Conservation (phyloP, 2,329 filamentous ascomycete genomes). For the Exophiala xenobiotica region DNA sequence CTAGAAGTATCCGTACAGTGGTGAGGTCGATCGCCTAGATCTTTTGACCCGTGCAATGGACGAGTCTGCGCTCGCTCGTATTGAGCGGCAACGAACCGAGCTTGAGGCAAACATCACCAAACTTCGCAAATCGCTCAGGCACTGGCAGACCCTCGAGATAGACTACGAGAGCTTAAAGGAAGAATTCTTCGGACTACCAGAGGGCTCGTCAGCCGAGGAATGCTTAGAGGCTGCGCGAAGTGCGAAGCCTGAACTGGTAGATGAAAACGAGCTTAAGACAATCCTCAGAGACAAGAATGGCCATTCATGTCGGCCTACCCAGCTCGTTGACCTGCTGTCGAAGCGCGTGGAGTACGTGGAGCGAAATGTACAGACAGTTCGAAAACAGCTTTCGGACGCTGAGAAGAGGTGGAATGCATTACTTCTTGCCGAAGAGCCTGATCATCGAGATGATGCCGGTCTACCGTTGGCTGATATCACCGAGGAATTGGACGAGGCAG, state of each 20-base stretch:
- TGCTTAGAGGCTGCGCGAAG: slow-evolving; percentile 51
- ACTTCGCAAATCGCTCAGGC: slow-evolving; percentile 71
- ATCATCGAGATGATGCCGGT: slow-evolving; percentile 64
- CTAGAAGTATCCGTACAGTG: too few species aligned
- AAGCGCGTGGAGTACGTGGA: slow-evolving; percentile 86
- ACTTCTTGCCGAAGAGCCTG: slow-evolving; percentile 59
- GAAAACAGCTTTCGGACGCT: slow-evolving; percentile 67
- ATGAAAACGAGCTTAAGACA: slow-evolving; percentile 54
- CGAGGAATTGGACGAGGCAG: slow-evolving; percentile 88
- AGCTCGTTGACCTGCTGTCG: slow-evolving; percentile 67
- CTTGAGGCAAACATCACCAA: slow-evolving; percentile 75
- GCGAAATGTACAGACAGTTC: slow-evolving; percentile 72
- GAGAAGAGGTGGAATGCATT: slow-evolving; percentile 69
- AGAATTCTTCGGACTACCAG: slow-evolving; percentile 63
- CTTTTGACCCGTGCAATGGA: slow-evolving; percentile 28
- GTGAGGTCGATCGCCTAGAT: neutral
- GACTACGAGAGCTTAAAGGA: slow-evolving; percentile 90
- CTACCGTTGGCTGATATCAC: slow-evolving; percentile 85
- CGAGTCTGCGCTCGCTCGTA: slow-evolving; percentile 59
- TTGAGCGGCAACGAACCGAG: slow-evolving; percentile 71
- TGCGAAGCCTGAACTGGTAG: slow-evolving; percentile 46
- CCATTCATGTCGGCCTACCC: slow-evolving; percentile 50
- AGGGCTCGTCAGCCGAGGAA: slow-evolving; percentile 51
- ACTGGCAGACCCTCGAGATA: slow-evolving; percentile 88
- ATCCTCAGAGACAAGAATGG: slow-evolving; percentile 49